phyloP scores from a whole-genome alignment of 345 rosid genomes.

The Moricandia moricandioides region DNA sequence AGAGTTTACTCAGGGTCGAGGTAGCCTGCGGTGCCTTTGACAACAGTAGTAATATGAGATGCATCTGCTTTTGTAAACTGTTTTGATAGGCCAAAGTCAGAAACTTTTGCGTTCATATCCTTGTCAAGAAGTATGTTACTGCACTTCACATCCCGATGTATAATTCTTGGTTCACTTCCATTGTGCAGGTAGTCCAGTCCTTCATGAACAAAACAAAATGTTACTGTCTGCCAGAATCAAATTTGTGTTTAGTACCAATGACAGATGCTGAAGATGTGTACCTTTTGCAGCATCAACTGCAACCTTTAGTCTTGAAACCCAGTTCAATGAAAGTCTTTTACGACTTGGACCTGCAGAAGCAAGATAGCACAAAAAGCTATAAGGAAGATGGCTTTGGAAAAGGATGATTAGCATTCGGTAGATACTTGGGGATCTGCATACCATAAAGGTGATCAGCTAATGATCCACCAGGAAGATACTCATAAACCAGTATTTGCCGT shows the following conservation, averaged over 20 bases:
- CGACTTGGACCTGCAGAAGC: conserved; percentile 52
- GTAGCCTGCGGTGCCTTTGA: conserved; percentile 94
- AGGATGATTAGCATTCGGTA: neutral
- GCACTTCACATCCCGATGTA: conserved; percentile 87
- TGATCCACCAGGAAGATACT: conserved; percentile 82
- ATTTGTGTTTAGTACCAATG: conserved; percentile 5
- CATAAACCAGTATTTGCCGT: conserved; percentile 86
- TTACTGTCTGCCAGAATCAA: conserved; percentile 7
- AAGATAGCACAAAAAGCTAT: neutral
- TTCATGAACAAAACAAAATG: conserved; percentile 21
- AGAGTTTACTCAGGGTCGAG: conserved; percentile 83
- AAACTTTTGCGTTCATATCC: conserved; percentile 68
- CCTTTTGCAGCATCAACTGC: conserved; percentile 97
- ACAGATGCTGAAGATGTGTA: conserved; percentile 31
- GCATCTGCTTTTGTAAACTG: conserved; percentile 55
- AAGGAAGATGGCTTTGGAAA: neutral
- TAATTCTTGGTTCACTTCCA: conserved; percentile 79
- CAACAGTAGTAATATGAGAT: conserved; percentile 84
- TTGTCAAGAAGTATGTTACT: conserved; percentile 78
- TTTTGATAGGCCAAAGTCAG: conserved; percentile 36
- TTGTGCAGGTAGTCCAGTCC: conserved; percentile 93
- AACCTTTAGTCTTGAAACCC: conserved; percentile 88
- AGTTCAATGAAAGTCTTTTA: conserved; percentile 57
- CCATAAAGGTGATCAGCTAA: conserved; percentile 84
- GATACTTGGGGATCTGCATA: conserved; percentile 36